Percentiles rank a stretch among this genome's conserved stretches.
These are phyloP conservation scores for Crithidia acanthocephali DNA, from an alignment of 208 protist genomes.

Conservation along the genomic window DNA sequence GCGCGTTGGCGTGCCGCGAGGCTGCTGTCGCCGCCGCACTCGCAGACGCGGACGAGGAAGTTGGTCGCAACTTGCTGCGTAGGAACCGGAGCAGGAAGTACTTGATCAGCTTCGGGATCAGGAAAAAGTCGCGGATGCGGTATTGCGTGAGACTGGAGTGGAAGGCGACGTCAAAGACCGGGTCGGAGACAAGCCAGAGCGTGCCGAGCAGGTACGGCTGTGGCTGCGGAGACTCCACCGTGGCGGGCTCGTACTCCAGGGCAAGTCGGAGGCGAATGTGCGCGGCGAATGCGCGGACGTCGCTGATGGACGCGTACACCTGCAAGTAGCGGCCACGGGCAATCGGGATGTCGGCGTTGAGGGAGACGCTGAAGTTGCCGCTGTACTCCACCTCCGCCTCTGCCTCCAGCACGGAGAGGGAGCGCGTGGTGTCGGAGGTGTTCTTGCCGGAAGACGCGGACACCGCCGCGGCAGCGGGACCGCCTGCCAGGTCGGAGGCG, in stretches of 20 bases:
- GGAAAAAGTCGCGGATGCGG: slow-evolving; percentile 73
- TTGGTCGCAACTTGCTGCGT: slow-evolving; percentile 40
- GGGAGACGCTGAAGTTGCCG: slow-evolving; percentile 63
- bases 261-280: slow-evolving; percentile 58
- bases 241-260: slow-evolving; percentile 70
- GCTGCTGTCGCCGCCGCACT: not conserved
- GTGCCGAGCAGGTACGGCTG: slow-evolving; percentile 69
- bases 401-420: slow-evolving; percentile 53
- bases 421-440: slow-evolving; percentile 29
- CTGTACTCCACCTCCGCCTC: slow-evolving; percentile 86
- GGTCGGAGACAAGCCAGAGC: slow-evolving; percentile 86
- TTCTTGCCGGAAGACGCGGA: not conserved
- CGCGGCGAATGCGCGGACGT: slow-evolving; percentile 48
- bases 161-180: slow-evolving; percentile 76
- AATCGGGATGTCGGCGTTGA: slow-evolving; percentile 75
- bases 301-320: slow-evolving; percentile 64
- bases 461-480: not conserved
- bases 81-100: slow-evolving; percentile 73
- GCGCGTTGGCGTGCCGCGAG: slow-evolving; percentile 6
- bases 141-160: slow-evolving; percentile 66
- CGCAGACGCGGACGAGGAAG: not conserved
- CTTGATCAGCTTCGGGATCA: slow-evolving; percentile 65
- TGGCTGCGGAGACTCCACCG: slow-evolving; percentile 61
- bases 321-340: slow-evolving; percentile 73
- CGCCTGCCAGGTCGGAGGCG: not conserved